Conservation (phyloP, 805 yeast species). For the Ogataea angusta region DNA sequence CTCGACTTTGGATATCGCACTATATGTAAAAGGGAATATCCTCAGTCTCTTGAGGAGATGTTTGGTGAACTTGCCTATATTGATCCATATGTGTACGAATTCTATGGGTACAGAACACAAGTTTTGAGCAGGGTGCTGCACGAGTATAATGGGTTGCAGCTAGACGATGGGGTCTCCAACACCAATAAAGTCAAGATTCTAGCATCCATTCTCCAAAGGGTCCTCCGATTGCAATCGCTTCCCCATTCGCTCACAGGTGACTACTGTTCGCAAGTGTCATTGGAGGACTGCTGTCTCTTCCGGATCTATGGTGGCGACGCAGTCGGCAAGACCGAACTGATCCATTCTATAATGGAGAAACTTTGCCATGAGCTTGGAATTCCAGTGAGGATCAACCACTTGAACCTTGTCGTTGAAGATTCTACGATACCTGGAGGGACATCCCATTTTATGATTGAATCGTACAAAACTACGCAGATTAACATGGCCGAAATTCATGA, state of each 20-base stretch:
- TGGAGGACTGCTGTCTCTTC: slow-evolving; percentile 8
- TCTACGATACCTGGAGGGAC: not conserved
- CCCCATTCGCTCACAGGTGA: not conserved
- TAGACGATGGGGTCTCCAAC: slow-evolving; percentile 1
- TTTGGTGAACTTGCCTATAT: slow-evolving; percentile 15
- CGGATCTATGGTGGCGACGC: slow-evolving; percentile 16
- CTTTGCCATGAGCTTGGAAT: slow-evolving; percentile 9
- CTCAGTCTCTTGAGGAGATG: slow-evolving; percentile 15
- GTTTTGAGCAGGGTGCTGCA: slow-evolving; percentile 4
- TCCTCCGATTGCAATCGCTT: slow-evolving; percentile 10
- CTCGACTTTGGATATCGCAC: slow-evolving; percentile 3
- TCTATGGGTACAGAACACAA: slow-evolving; percentile 9
- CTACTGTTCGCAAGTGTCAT: not conserved
- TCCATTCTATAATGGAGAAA: slow-evolving; percentile 7
- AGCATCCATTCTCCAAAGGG: not conserved
- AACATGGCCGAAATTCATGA: not conserved
- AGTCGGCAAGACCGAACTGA: slow-evolving; percentile 2
- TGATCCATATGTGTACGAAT: slow-evolving; percentile 26
- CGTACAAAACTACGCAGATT: not conserved
- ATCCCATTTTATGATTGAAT: not conserved
- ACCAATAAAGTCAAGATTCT: slow-evolving; percentile 3
- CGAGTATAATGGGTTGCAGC: slow-evolving; percentile 7
- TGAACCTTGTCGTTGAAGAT: slow-evolving; percentile 6
- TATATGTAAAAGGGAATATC: slow-evolving; percentile 1
- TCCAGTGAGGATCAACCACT: slow-evolving; percentile 2